phyloP scores from a whole-genome alignment of 495 filamentous ascomycete genomes.

The Jackrogersella minutella region DNA sequence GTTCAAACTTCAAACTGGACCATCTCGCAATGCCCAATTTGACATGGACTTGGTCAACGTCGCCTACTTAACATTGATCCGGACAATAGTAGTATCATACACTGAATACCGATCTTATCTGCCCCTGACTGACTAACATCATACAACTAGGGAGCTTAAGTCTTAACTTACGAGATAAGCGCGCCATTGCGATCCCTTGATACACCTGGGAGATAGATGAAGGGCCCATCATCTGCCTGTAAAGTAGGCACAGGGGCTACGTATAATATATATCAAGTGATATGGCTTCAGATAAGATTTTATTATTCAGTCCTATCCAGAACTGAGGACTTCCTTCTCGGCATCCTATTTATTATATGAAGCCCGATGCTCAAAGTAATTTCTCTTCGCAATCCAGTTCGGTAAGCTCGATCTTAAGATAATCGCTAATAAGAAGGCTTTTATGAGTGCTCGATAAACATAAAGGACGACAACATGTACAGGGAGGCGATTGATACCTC shows the following conservation, averaged over 20 bases:
- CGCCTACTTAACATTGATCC: not conserved
- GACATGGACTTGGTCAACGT: not conserved
- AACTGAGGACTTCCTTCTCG: not conserved
- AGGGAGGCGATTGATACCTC: not conserved
- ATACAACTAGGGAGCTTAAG: constrained; percentile 1
- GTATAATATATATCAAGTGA: not conserved
- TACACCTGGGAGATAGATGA: too few species aligned
- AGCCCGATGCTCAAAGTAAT: not conserved
- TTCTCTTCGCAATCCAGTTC: constrained; percentile 3
- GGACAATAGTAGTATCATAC: not conserved
- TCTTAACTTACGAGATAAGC: not conserved
- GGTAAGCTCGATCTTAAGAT: not conserved
- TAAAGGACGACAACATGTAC: constrained; percentile 1
- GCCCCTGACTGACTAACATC: not conserved
- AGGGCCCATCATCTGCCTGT: not conserved
- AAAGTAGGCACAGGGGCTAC: not conserved
- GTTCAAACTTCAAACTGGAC: not conserved
- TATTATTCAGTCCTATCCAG: not conserved
- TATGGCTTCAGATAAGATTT: not conserved
- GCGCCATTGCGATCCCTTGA: not conserved
- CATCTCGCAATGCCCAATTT: not conserved
- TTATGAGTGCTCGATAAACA: not conserved
- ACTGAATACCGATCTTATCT: not conserved
- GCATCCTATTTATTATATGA: not conserved
- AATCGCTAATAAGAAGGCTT: constrained; percentile 6